phyloP scores from a whole-genome alignment of 805 yeast genomes.

The Saccharomycopsis javanensis region DNA sequence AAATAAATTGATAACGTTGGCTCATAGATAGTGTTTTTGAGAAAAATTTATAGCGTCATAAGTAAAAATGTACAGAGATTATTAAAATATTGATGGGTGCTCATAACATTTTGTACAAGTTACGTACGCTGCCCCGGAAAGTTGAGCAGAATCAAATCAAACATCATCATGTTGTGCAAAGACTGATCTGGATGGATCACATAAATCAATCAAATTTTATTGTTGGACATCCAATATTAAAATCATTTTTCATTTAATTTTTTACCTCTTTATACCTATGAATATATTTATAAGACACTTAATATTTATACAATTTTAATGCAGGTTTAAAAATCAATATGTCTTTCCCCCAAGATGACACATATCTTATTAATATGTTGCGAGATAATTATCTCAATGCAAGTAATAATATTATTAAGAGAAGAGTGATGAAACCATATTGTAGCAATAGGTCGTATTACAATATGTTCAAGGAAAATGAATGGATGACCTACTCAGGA shows the following conservation, averaged over 20 bases:
- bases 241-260: no score
- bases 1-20: neutral
- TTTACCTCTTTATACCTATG: neutral
- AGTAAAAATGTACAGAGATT: neutral
- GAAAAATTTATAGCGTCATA: no score
- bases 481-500: conserved; percentile 2
- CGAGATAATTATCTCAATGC: conserved; percentile 11
- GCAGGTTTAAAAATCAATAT: neutral
- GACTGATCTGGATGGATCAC: neutral
- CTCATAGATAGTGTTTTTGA: neutral
- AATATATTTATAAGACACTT: no score
- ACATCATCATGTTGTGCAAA: neutral
- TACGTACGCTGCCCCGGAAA: neutral
- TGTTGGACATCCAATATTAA: no score
- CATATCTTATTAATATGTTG: conserved; percentile 15
- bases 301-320: no score
- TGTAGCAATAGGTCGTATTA: conserved; percentile 5
- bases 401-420: conserved; percentile 11
- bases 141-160: neutral
- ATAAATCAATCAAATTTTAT: neutral
- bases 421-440: conserved; percentile 17
- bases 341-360: conserved; percentile 18
- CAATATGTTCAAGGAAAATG: conserved; percentile 2
- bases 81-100: neutral
- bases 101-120: neutral